phyloP scores from a whole-genome alignment of 176 grass and related monocot genomes.

The Carex myosuroides region DNA sequence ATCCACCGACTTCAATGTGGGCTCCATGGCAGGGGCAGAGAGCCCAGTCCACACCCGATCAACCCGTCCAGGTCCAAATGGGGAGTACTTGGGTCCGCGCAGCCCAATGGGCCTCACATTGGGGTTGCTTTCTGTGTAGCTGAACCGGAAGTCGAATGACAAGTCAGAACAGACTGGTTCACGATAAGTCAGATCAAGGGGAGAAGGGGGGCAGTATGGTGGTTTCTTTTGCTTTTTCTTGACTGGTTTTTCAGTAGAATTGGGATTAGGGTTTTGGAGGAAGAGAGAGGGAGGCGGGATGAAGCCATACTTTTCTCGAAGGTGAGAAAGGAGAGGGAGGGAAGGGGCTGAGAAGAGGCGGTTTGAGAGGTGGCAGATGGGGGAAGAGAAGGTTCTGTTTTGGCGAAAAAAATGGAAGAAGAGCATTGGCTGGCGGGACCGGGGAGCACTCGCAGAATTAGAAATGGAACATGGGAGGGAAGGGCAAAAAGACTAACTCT shows the following conservation, averaged over 20 bases:
- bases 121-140: conserved; percentile 70
- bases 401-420: conserved; percentile 20
- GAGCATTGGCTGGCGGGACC: neutral
- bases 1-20: conserved; percentile 44
- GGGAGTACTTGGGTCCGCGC: conserved; percentile 83
- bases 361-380: conserved; percentile 25
- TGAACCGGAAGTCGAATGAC: conserved; percentile 92
- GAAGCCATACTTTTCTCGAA: conserved; percentile 68
- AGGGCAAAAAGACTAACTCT: too few species aligned
- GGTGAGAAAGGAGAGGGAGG: conserved; percentile 25
- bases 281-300: conserved; percentile 43
- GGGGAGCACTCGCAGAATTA: neutral
- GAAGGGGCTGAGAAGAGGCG: conserved; percentile 2
- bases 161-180: conserved; percentile 46
- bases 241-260: neutral
- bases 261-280: conserved; percentile 8
- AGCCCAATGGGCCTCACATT: conserved; percentile 61
- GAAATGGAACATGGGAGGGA: too few species aligned
- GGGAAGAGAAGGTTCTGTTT: conserved; percentile 27
- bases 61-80: conserved; percentile 75
- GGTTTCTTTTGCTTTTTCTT: conserved; percentile 48
- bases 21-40: conserved; percentile 64
- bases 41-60: conserved; percentile 78
- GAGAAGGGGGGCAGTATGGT: conserved; percentile 42
- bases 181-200: conserved; percentile 34